Percentiles rank a stretch among this genome's conserved stretches.
These are phyloP conservation scores for Xanthoconium stramineum DNA, from an alignment of 768 basidiomycete genomes.

Conservation along the genomic window DNA sequence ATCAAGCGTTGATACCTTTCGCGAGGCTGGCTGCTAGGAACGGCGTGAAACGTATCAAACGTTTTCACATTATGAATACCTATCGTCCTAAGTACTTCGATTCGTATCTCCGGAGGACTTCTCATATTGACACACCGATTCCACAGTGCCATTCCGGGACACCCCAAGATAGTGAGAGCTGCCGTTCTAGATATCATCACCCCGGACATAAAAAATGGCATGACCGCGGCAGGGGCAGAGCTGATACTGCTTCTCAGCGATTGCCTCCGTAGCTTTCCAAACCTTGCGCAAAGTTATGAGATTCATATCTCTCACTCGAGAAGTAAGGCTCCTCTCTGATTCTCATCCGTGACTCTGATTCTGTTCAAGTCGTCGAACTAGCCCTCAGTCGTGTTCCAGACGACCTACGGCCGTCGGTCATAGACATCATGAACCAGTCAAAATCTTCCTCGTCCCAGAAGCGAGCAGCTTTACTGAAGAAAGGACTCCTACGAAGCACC, in stretches of 20 bases:
- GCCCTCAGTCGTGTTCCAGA: conserved; percentile 60
- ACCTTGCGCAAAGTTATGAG: conserved; percentile 62
- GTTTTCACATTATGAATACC: conserved; percentile 74
- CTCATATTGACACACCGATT: conserved; percentile 1
- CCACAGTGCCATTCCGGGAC: conserved; percentile 60
- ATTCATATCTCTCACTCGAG: conserved; percentile 77
- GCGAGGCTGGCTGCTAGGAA: conserved; percentile 78
- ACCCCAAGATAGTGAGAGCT: conserved; percentile 69
- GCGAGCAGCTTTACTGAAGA: conserved; percentile 63
- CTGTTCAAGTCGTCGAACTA: conserved; percentile 58
- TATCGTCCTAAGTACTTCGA: conserved; percentile 60
- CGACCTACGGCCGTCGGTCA: conserved; percentile 51
- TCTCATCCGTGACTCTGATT: not conserved
- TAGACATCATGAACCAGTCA: conserved; percentile 62
- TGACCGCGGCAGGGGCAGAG: conserved; percentile 71
- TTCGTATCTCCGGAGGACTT: not conserved
- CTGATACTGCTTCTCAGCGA: conserved; percentile 65
- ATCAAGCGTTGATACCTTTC: conserved; percentile 70
- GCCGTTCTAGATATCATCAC: conserved; percentile 85
- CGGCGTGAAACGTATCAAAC: conserved; percentile 69
- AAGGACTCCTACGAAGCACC: conserved; percentile 61
- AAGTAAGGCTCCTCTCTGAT: conserved; percentile 38
- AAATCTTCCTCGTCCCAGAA: conserved; percentile 70
- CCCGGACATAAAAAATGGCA: conserved; percentile 60
- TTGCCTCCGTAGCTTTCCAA: conserved; percentile 70